Percentiles rank a stretch among this genome's conserved stretches.
phyloP scores from a whole-genome alignment of 495 filamentous ascomycete genomes.

The Neurospora sp. region DNA sequence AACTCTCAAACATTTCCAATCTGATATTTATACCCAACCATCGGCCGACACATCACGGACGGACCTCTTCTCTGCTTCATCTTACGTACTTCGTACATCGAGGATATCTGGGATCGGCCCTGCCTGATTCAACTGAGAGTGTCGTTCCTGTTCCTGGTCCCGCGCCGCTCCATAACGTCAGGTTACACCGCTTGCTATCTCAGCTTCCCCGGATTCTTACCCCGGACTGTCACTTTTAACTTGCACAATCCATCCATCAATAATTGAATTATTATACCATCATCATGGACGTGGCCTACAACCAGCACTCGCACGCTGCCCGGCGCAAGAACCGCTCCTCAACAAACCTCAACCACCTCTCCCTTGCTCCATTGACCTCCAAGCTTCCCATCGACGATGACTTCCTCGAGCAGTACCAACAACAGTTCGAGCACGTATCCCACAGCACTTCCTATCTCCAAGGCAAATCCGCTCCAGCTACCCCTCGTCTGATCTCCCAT shows the following conservation, averaged over 20 bases:
- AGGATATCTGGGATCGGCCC: background rate
- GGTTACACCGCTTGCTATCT: background rate
- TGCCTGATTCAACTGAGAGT: background rate
- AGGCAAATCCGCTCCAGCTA: slow-evolving; percentile 45
- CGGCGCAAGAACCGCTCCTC: slow-evolving; percentile 37
- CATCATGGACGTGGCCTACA: slow-evolving; percentile 43
- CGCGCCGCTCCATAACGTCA: background rate
- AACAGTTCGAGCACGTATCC: background rate
- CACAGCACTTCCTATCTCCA: slow-evolving; percentile 39
- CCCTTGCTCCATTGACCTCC: slow-evolving; percentile 56
- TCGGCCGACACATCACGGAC: background rate
- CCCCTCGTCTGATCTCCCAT: slow-evolving; percentile 45
- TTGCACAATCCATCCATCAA: background rate
- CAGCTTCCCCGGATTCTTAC: background rate
- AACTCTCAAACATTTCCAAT: background rate
- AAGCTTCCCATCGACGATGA: slow-evolving; percentile 49
- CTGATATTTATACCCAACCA: background rate
- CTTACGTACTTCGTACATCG: background rate
- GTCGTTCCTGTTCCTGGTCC: background rate
- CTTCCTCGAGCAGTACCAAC: slow-evolving; percentile 19
- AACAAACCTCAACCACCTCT: slow-evolving; percentile 41
- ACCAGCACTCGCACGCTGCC: slow-evolving; percentile 38
- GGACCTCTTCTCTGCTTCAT: background rate
- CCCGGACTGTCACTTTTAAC: background rate
- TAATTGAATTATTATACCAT: background rate